These are phyloP conservation scores for Vitis amurensis DNA, from an alignment of 164 flowering plant species.

Conservation along the genomic window DNA sequence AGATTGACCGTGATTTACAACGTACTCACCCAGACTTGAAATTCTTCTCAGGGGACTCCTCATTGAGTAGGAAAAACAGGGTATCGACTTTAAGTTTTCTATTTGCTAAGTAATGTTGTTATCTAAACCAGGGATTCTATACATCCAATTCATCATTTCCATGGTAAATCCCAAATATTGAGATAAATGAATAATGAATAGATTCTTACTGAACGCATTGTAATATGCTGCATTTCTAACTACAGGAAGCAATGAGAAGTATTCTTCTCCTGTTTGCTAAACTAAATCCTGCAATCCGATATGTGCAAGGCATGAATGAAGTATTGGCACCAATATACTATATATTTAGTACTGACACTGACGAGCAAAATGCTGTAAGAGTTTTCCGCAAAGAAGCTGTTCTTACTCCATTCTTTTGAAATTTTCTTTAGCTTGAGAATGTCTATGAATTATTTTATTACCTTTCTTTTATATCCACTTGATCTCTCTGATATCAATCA, in stretches of 20 bases:
- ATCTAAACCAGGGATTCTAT: too few relatives aligned
- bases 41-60: slow-evolving; percentile 55
- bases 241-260: slow-evolving; percentile 70
- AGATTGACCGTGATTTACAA: slow-evolving; percentile 64
- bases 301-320: slow-evolving; percentile 89
- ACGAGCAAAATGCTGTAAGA: slow-evolving; percentile 61
- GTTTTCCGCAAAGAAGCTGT: slow-evolving; percentile 1
- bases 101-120: neutral
- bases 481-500: too few relatives aligned
- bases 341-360: slow-evolving; percentile 52
- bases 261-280: slow-evolving; percentile 75
- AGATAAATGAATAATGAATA: neutral
- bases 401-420: neutral
- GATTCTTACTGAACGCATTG: neutral
- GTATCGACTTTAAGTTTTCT: slow-evolving; percentile 19
- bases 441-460: neutral
- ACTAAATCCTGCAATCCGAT: slow-evolving; percentile 67
- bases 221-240: neutral
- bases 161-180: too few relatives aligned
- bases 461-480: neutral
- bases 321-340: slow-evolving; percentile 70
- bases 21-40: slow-evolving; percentile 62
- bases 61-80: slow-evolving; percentile 43
- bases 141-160: too few relatives aligned
- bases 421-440: neutral